Base-by-base conservation (phyloP, 169 alveolate species). In the Plasmodium reichenowi region DNA sequence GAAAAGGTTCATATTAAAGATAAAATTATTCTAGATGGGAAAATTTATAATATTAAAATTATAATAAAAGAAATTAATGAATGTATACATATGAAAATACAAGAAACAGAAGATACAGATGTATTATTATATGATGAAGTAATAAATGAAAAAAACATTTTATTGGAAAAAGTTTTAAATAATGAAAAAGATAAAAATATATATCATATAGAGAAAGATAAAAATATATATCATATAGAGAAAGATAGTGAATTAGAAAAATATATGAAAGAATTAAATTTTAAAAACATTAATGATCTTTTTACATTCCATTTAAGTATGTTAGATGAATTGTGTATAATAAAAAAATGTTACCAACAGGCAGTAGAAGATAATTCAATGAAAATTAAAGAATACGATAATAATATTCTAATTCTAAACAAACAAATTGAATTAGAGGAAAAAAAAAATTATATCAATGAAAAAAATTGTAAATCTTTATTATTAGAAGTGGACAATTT, bases 391-490 rank as follows among this genome's bases (percentile, higher is more conserved):
- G 88, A 75, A 10, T 75, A 75, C 15, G 70, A 75, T 15, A 75
- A 63, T 45, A 20, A 75, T 7, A 62, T 75, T 47, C 32, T 68
- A 47, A 56, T 8, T 29, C 13, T 75, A 67, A 75, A 62, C 15
- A 75, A 45, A 47, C 12, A 15, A 15, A 26, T 75, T 10, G 60
- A 62, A 13, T 20, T 62, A 1, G 56, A 52, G 50, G 80, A 80
- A 24, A 32, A 60, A 17, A 72, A 80, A 80, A 15, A 66, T 52
- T 47, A 24, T 7, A 43, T 67, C 13, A 45, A 58, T 12, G 52
- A 67, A 12, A 80, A 80, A 29, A 80, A 80, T 13, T 67, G 80
- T 52, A 80, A 80, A 26, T 80, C 90, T 4, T 60, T 80, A 9
- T 12, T 80, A 15, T 52, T 50, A 6, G 90, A 80, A 60, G 78